phyloP scores from a whole-genome alignment of 2,329 filamentous ascomycete genomes.

The Botrytis galanthina region DNA sequence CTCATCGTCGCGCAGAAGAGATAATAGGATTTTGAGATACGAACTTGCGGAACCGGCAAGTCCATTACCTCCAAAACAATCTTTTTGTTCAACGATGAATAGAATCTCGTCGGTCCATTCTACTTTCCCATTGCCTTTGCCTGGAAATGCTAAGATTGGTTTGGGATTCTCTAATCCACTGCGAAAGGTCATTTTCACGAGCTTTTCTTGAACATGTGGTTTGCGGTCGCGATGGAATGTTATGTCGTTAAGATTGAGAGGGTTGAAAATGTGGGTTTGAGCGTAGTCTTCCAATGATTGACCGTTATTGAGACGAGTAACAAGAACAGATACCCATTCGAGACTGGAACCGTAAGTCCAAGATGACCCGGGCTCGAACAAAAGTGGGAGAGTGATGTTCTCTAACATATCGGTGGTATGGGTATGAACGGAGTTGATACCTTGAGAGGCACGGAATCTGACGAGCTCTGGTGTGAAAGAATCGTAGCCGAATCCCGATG shows the following conservation, averaged over 20 bases:
- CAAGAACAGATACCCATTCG: conserved; percentile 52
- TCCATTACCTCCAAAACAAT: conserved; percentile 19
- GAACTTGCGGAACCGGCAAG: conserved; percentile 2
- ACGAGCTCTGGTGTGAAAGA: neutral
- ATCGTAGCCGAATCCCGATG: conserved; percentile 31
- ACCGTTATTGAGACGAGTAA: conserved; percentile 42
- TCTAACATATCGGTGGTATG: neutral
- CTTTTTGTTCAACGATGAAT: neutral
- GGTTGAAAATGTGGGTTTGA: conserved; percentile 21
- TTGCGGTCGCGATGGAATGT: conserved; percentile 21
- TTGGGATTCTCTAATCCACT: neutral
- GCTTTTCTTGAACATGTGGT: neutral
- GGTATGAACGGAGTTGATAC: neutral
- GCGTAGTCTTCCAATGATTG: conserved; percentile 18
- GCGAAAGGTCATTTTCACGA: conserved; percentile 11
- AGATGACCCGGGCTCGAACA: conserved; percentile 60
- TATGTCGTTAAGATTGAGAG: conserved; percentile 20
- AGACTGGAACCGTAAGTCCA: conserved; percentile 57
- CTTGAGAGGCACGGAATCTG: neutral
- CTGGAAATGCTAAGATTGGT: neutral
- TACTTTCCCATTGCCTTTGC: neutral
- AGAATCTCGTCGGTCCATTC: neutral
- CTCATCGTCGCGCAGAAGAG: conserved; percentile 11
- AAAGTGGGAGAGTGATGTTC: conserved; percentile 43
- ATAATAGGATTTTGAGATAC: neutral